Evolutionary conservation across 345 rosid species (phyloP), one percentile per base, ranked within the genome.

Genomic region (Erucastrum elatum): DNA sequence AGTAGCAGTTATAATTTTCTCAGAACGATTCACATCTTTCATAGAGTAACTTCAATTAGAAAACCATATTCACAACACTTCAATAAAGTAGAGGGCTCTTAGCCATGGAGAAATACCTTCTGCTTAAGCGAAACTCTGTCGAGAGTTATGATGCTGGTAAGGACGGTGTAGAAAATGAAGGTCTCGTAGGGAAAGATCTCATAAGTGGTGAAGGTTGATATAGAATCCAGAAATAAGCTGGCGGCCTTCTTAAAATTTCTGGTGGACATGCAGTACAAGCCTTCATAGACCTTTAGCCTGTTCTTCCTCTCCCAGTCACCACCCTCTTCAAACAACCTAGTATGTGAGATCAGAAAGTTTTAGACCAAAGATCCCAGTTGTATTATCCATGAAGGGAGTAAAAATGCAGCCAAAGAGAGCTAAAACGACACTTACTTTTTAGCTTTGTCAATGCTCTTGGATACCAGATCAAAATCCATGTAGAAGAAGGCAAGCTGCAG

Each of bases 251-350:
- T 91, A 80, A 96, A 96, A 71, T 90, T 89, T 66, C 95, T 85
- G 59, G 97, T 89, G 49, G 93, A 88, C 98, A 96, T 87, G 91
- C 92, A 91, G 67, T 85, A 88, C 83, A 96, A 75, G 82, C 99
- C 99, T 85, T 93, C 98, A 13, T 96, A 96, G 67, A 93, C 99
- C 88, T 96, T 96, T 77, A 96, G 84, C 44, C 97, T 87, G 78
- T 96, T 96, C 89, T 96, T 96, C 88, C 93, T 90, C 81, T 96
- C 99, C 99, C 99, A 96, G 71, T 96, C 99, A 82, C 98, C 99
- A 82, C 99, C 99, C 84, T 90, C 99, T 84, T 96, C 99, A 86
- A 96, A 96, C 87, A 96, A 89, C 78, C 99, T 96, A 84, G 37
- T 77, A 79, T 51, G 55, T 70, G 44, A 66, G 17, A 27, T 34